These are phyloP conservation scores for Fulvia fulva DNA, from an alignment of 2,329 filamentous ascomycete species.

Conservation along the genomic window DNA sequence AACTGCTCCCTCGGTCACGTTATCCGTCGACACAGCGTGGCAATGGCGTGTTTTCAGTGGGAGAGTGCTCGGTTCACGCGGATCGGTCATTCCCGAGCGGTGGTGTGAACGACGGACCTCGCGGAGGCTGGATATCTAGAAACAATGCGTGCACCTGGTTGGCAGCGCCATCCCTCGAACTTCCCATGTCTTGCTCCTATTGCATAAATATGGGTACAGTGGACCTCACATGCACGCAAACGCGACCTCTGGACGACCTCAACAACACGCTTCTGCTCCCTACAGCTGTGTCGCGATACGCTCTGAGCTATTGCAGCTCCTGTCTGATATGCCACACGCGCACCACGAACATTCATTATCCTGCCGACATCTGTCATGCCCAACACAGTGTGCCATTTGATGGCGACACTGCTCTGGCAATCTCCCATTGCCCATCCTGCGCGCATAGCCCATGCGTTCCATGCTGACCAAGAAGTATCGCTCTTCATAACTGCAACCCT, in stretches of 20 bases:
- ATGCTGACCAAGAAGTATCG: neutral
- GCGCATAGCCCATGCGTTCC: neutral
- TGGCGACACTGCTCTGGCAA: neutral
- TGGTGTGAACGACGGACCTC: neutral
- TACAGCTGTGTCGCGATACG: neutral
- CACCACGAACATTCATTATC: neutral
- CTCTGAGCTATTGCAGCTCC: neutral
- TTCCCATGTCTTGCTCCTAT: neutral
- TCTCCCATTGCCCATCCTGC: neutral
- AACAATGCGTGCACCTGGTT: neutral
- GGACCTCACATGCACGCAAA: neutral
- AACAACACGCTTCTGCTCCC: neutral
- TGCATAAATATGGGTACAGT: neutral
- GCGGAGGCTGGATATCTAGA: neutral
- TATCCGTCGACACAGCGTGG: neutral
- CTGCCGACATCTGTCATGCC: neutral
- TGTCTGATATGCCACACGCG: neutral
- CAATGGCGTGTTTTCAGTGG: constrained; percentile 3
- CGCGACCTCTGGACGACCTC: neutral
- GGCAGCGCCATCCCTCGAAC: neutral
- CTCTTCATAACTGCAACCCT: neutral
- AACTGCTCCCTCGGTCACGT: neutral
- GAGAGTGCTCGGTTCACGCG: constrained; percentile 2
- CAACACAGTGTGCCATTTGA: neutral
- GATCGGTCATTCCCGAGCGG: neutral